phyloP scores from a whole-genome alignment of 164 flowering plant species.

The Paratinospora sagittata region DNA sequence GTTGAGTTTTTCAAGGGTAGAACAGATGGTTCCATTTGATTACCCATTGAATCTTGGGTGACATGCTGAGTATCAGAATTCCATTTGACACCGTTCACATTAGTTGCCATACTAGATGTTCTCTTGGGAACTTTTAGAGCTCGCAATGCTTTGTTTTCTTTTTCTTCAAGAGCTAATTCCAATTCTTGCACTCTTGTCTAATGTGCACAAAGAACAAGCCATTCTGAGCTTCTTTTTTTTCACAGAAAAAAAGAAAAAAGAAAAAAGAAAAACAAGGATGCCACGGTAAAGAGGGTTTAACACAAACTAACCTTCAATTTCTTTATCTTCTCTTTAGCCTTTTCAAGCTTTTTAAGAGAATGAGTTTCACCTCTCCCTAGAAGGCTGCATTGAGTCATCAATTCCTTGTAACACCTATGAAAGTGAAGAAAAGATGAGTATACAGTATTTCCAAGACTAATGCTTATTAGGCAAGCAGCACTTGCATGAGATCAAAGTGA shows the following conservation, averaged over 20 bases:
- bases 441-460: background rate
- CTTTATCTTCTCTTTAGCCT: constrained; percentile 57
- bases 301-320: constrained; percentile 55
- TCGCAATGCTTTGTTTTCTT: constrained; percentile 68
- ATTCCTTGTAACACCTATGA: constrained; percentile 78
- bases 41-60: constrained; percentile 12
- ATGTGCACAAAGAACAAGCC: background rate
- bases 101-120: constrained; percentile 10
- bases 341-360: constrained; percentile 56
- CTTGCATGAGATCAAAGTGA: background rate
- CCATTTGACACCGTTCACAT: constrained; percentile 5
- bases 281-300: background rate
- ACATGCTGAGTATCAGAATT: constrained; percentile 10
- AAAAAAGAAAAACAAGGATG: background rate
- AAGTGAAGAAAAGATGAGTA: background rate
- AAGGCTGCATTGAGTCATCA: constrained; percentile 83
- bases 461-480: too few relatives aligned
- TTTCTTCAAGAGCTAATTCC: constrained; percentile 57
- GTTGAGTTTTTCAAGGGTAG: constrained; percentile 11
- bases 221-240: too few relatives aligned
- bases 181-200: constrained; percentile 68
- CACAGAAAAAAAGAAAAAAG: too few relatives aligned
- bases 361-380: constrained; percentile 84
- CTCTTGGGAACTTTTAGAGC: constrained; percentile 42
- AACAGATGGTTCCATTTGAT: constrained; percentile 16